Evolutionary conservation across 2,329 filamentous ascomycete species (phyloP).

Genomic region (Calonectria pteridis): DNA sequence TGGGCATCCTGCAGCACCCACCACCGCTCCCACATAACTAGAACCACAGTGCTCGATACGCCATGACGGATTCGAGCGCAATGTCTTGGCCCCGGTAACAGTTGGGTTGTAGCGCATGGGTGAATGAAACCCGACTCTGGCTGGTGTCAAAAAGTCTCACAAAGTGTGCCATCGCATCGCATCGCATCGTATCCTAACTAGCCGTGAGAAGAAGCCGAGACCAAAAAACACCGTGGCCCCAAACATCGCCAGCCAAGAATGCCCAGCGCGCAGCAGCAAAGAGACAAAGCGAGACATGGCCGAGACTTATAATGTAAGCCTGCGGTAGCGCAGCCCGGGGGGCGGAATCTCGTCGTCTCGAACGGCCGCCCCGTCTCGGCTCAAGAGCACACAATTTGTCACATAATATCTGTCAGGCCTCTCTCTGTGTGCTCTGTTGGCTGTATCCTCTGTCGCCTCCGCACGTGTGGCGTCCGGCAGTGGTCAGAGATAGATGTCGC

Average conservation of each 20-base stretch:
- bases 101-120: slow-evolving; percentile 15
- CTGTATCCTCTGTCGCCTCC: background rate
- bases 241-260: background rate
- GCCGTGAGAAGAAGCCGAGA: slow-evolving; percentile 1
- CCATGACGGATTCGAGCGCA: background rate
- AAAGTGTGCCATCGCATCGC: background rate
- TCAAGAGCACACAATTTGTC: background rate
- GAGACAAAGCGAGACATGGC: background rate
- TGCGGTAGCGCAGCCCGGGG: background rate
- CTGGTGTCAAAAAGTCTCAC: background rate
- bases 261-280: background rate
- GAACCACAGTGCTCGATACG: background rate
- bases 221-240: slow-evolving; percentile 9
- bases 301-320: slow-evolving; percentile 13
- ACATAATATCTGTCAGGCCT: background rate
- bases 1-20: background rate
- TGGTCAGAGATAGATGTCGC: background rate
- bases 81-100: background rate
- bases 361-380: background rate
- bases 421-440: background rate
- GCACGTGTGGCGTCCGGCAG: background rate
- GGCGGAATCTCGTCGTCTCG: background rate
- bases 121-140: slow-evolving; percentile 22
- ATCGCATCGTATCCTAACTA: background rate
- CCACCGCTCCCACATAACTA: background rate